Evolutionary conservation across 1,284 basidiomycete species (phyloP).

Genomic region (Phaffia rhodozyma): DNA sequence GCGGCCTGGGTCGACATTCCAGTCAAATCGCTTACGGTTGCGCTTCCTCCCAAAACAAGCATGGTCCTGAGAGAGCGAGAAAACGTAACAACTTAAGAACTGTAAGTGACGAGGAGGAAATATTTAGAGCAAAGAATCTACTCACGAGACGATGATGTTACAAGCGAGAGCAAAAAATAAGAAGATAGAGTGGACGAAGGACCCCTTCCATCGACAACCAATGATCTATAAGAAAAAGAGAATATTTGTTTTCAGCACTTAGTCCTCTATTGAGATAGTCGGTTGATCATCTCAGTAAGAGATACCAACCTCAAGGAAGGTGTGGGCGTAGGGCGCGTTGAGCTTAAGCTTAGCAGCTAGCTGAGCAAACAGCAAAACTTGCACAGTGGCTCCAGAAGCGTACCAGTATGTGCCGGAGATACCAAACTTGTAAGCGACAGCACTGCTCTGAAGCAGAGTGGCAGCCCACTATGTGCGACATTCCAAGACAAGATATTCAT

Average conservation of each 20-base stretch:
- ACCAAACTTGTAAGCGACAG: slow-evolving; percentile 69
- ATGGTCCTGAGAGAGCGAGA: slow-evolving; percentile 21
- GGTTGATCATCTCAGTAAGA: too few relatives aligned
- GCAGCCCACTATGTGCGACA: slow-evolving; percentile 27
- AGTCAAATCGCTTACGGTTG: slow-evolving; percentile 65
- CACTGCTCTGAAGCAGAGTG: slow-evolving; percentile 37
- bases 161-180: slow-evolving; percentile 66
- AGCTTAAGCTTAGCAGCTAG: slow-evolving; percentile 46
- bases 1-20: slow-evolving; percentile 72
- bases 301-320: slow-evolving; percentile 22
- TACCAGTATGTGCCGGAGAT: slow-evolving; percentile 53
- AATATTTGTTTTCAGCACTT: background rate
- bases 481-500: too few relatives aligned
- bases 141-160: slow-evolving; percentile 55
- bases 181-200: slow-evolving; percentile 57
- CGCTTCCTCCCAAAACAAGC: slow-evolving; percentile 55
- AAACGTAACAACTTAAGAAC: slow-evolving; percentile 19
- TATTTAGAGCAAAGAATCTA: slow-evolving; percentile 23
- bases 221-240: slow-evolving; percentile 53
- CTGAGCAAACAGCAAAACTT: slow-evolving; percentile 44
- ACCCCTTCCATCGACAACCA: slow-evolving; percentile 54
- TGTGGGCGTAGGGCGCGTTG: slow-evolving; percentile 40
- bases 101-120: slow-evolving; percentile 1
- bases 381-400: slow-evolving; percentile 34
- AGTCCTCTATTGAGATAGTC: background rate